Base-by-base conservation (phyloP, 306 rosid genomes). In the Dalbergia cochinchinensis region DNA sequence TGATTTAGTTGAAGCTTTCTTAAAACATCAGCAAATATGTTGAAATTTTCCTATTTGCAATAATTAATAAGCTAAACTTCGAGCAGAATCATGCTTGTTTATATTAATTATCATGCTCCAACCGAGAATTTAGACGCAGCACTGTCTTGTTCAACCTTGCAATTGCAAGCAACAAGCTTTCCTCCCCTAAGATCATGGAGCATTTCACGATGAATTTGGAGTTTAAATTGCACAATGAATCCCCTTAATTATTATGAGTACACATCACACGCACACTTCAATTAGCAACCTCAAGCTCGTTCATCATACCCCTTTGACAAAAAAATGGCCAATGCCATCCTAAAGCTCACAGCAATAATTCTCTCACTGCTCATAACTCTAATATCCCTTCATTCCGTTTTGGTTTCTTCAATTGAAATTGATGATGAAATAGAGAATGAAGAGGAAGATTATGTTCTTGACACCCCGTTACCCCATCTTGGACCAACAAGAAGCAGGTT, bases 401-500 rank as follows among this genome's bases (percentile, higher is more conserved):
- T 16, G 51, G 86, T 64, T 48, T 78, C 85, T 76, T 81, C 91
- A 41, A 74, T 8, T 51, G 57, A 60, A 1, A 14, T 31, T 0
- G 42, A 74, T n/a, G 37, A 53, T 16, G 82, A 65, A 19, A 45
- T 11, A 0, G 82, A 70, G 26, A 81, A 73, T 0, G 90, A 80
- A 2, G 80, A 78, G 0, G 86, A 80, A 14, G 79, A 85, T 26
- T 84, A 83, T 47, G 83, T 84, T 19, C 42, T 87, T 2, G 92
- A 87, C 80, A 37, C 63, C 45, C 86, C 85, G 42, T 13, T 4
- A n/a, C 54, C 77, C 5, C 63, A 84, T 48, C 59, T 60, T 41
- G 81, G 84, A 79, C 74, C 88, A 20, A 83, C 88, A 16, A 85
- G 84, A 73, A 84, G 92, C 83, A 84, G 92, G 71, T 86, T 90